These are phyloP conservation scores for Hortaea sp. DNA, from an alignment of 2,329 filamentous ascomycete genomes.

Conservation along the genomic window DNA sequence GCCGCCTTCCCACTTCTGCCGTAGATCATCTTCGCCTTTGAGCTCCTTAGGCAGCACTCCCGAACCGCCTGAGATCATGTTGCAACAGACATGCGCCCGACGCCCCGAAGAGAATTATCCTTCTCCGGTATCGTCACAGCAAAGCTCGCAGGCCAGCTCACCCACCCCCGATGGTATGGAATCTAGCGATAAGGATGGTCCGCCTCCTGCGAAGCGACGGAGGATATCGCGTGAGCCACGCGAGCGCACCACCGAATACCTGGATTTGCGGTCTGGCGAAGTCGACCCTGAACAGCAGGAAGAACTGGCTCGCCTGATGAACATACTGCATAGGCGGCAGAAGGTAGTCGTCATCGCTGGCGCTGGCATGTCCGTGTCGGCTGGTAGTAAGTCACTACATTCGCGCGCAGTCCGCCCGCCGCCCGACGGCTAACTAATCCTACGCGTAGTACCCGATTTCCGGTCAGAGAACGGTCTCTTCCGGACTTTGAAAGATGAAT, in stretches of 20 bases:
- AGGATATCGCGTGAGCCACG: conserved; percentile 50
- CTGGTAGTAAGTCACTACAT: conserved; percentile 58
- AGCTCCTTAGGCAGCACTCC: conserved; percentile 5
- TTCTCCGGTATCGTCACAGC: conserved; percentile 33
- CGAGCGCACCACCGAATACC: conserved; percentile 68
- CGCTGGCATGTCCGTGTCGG: conserved; percentile 92
- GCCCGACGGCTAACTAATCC: conserved; percentile 12
- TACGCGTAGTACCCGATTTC: conserved; percentile 71
- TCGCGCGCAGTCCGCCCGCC: neutral
- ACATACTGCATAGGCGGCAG: conserved; percentile 73
- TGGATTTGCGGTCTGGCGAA: conserved; percentile 56
- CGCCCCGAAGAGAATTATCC: conserved; percentile 17
- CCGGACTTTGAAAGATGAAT: conserved; percentile 69
- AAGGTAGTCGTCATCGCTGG: conserved; percentile 96
- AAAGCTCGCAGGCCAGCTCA: conserved; percentile 36
- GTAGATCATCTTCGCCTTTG: conserved; percentile 17
- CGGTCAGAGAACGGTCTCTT: conserved; percentile 87
- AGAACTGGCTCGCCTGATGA: conserved; percentile 60
- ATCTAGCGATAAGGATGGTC: conserved; percentile 48
- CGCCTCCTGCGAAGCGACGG: conserved; percentile 66
- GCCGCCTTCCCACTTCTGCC: conserved; percentile 6
- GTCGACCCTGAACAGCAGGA: conserved; percentile 47
- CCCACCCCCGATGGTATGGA: conserved; percentile 37
- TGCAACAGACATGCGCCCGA: neutral
- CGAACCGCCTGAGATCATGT: conserved; percentile 5